Percentiles rank a stretch among this genome's conserved stretches.
Conservation (phyloP, 345 rosid genomes). For the Ceriops tagal region DNA sequence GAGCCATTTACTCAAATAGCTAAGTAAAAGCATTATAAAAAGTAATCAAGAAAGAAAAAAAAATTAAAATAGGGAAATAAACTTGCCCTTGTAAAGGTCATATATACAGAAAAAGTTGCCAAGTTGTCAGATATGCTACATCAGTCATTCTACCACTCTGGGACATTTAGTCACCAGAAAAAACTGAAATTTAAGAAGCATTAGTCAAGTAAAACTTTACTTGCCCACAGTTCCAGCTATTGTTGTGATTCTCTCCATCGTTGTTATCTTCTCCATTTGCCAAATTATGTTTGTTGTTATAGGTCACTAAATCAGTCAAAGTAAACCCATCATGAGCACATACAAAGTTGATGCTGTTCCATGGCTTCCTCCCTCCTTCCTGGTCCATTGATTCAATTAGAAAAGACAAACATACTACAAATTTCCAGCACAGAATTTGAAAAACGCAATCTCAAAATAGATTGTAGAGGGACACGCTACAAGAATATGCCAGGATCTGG, state of each 20-base stretch:
- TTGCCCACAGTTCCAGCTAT: conserved; percentile 99
- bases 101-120: neutral
- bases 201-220: conserved; percentile 28
- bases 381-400: conserved; percentile 36
- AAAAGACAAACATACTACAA: conserved; percentile 5
- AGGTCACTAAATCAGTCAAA: conserved; percentile 79
- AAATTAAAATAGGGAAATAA: no score
- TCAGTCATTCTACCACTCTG: neutral
- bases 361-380: conserved; percentile 94
- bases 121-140: neutral
- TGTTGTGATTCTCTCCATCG: conserved; percentile 88
- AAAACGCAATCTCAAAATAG: neutral
- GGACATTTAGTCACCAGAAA: neutral
- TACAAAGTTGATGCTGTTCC: conserved; percentile 88
- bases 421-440: neutral
- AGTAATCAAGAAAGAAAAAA: neutral
- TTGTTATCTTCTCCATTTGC: conserved; percentile 94
- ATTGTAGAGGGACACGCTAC: neutral
- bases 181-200: no score
- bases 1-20: neutral
- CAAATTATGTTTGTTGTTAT: conserved; percentile 83
- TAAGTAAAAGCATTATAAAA: neutral
- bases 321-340: conserved; percentile 98
- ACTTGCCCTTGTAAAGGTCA: neutral
- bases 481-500: no score